Evolutionary conservation across 2,329 filamentous ascomycete species (phyloP), one percentile per base, ranked within the genome.

Genomic region (Aureobasidium sp.): DNA sequence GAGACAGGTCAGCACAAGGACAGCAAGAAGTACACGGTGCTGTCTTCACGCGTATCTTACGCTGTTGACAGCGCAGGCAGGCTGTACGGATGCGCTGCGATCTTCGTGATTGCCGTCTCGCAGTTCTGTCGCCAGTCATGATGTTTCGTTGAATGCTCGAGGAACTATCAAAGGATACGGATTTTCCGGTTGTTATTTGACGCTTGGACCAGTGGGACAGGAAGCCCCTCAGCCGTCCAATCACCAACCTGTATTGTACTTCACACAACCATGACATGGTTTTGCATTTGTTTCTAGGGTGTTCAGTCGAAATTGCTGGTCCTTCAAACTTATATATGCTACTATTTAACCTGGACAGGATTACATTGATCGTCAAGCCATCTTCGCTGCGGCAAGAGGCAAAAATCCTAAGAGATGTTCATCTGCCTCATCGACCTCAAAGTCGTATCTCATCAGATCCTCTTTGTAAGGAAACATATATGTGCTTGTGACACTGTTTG

Each of bases 401-500:
- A 57, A 29, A 13, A 57, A 57, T 12, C 53, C 53, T 2, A 57
- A 20, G 15, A 57, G 39, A 46, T 65, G 48, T 63, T 77, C 73
- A 63, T 78, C 76, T 47, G 74, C 74, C 10, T 69, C 63, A 3
- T 76, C 75, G 26, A 81, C 77, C 60, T 84, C 81, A 65, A 84
- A 83, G 65, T 84, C 82, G 66, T 83, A 84, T 20, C 81, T 72
- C 17, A 75, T 74, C 1, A 84, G 69, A 62, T 83, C 80, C 56
- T 84, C 81, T 20, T 78, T 79, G 66, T 75, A 84, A 0, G 81
- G 81, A 70, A 78, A 82, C 8, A 84, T 70, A 56, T 79, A 80
- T 3, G 74, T 77, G 34, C 74, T 77, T 0, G 81, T 83, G 0
- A 83, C 79, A 56, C 82, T 84, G 44, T 2, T 7, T 3, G 17